Conservation (phyloP, 805 yeast species). For the Danielia oregonensis region DNA sequence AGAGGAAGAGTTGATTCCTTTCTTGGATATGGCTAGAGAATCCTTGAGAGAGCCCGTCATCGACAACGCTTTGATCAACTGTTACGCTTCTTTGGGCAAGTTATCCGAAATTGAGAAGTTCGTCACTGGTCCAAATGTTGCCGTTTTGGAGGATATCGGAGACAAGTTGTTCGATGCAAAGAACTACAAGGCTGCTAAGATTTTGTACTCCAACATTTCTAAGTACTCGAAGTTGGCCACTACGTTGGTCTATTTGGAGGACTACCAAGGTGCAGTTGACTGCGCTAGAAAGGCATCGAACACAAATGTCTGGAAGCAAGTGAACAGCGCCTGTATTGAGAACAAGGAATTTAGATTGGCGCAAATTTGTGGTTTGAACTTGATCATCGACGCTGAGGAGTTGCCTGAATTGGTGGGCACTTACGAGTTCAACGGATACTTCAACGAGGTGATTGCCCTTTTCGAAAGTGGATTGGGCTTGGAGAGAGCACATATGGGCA, state of each 20-base stretch:
- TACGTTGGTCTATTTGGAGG: conserved; percentile 88
- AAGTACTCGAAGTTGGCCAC: conserved; percentile 96
- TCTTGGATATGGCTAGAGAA: conserved; percentile 86
- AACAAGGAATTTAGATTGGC: conserved; percentile 94
- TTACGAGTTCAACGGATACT: conserved; percentile 88
- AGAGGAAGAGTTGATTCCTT: conserved; percentile 87
- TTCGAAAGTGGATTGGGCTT: conserved; percentile 94
- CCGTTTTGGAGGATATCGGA: conserved; percentile 88
- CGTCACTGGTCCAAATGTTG: conserved; percentile 84
- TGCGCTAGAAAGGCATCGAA: conserved; percentile 98
- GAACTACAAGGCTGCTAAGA: conserved; percentile 90
- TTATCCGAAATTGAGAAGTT: conserved; percentile 80
- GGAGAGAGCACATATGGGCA: conserved; percentile 99
- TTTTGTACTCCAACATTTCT: conserved; percentile 78
- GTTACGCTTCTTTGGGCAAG: conserved; percentile 76
- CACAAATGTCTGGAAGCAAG: conserved; percentile 94
- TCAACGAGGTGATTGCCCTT: conserved; percentile 84
- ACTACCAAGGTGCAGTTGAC: conserved; percentile 95
- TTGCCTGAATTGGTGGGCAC: conserved; percentile 81
- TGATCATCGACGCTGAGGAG: conserved; percentile 97
- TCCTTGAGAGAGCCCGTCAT: conserved; percentile 85
- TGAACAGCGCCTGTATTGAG: conserved; percentile 92
- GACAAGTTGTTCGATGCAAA: conserved; percentile 78
- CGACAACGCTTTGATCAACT: conserved; percentile 87
- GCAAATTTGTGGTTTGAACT: conserved; percentile 96